A percentile compares a stretch with the other conserved stretches of the same genome.
Conservation (phyloP, 495 filamentous ascomycete genomes). For the Penicillium arizonense region DNA sequence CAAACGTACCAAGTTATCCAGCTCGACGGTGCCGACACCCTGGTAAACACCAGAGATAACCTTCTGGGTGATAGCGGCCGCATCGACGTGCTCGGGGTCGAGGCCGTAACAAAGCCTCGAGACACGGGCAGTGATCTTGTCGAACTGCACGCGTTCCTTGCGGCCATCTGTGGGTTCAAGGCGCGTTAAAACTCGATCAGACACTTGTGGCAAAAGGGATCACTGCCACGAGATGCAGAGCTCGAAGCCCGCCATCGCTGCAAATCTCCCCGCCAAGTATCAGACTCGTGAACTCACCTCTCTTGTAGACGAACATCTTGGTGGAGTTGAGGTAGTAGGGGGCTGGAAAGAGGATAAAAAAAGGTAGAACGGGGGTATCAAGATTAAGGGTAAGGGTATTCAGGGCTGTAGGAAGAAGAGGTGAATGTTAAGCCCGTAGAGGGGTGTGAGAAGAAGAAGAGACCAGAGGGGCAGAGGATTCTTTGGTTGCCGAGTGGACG, state of each 20-base stretch:
- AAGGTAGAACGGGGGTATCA: slow-evolving; percentile 12
- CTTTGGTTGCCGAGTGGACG: slow-evolving; percentile 10
- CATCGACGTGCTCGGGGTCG: slow-evolving; percentile 94
- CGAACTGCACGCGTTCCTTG: slow-evolving; percentile 99
- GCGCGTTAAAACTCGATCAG: slow-evolving; percentile 20
- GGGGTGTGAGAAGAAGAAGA: slow-evolving; percentile 18
- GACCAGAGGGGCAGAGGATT: slow-evolving; percentile 23
- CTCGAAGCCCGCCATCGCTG: slow-evolving; percentile 6
- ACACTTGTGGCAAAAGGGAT: slow-evolving; percentile 24
- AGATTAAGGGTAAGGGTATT: slow-evolving; percentile 4
- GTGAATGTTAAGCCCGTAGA: slow-evolving; percentile 13
- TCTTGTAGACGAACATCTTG: slow-evolving; percentile 70
- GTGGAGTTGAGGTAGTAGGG: slow-evolving; percentile 3
- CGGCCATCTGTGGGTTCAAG: slow-evolving; percentile 71
- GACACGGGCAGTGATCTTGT: slow-evolving; percentile 99
- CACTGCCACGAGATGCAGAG: background rate
- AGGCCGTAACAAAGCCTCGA: slow-evolving; percentile 96
- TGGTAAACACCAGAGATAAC: slow-evolving; percentile 99
- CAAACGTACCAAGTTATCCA: slow-evolving; percentile 89
- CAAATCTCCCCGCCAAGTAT: background rate
- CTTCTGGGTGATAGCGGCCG: slow-evolving; percentile 97
- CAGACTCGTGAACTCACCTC: slow-evolving; percentile 48
- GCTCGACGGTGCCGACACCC: slow-evolving; percentile 90
- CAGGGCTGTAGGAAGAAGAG: background rate
- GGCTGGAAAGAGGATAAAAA: slow-evolving; percentile 8